These are phyloP conservation scores for Sarocladium kiliense DNA, from an alignment of 2,329 filamentous ascomycete genomes.

Conservation along the genomic window DNA sequence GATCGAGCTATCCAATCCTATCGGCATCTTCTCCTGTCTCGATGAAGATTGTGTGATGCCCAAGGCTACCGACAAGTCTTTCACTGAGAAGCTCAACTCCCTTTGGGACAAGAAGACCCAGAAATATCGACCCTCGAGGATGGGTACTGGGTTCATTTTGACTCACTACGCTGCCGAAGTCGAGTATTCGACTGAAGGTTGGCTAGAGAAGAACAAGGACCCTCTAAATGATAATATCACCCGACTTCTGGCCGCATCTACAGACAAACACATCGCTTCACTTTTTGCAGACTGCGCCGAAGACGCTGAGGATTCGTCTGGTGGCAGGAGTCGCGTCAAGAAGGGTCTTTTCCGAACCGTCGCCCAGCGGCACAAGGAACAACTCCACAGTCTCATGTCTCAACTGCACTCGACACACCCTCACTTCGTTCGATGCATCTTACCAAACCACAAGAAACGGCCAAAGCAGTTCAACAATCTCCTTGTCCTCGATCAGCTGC, in stretches of 20 bases:
- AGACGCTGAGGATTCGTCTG: conserved; percentile 64
- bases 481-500: conserved; percentile 93
- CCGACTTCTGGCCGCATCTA: conserved; percentile 75
- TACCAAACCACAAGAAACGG: conserved; percentile 96
- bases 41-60: conserved; percentile 99
- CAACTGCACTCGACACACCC: conserved; percentile 95
- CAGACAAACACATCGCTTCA: conserved; percentile 74
- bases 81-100: conserved; percentile 95
- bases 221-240: conserved; percentile 97
- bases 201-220: conserved; percentile 99
- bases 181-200: conserved; percentile 90
- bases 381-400: conserved; percentile 91
- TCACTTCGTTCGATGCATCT: conserved; percentile 95
- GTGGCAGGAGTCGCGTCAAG: conserved; percentile 77
- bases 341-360: conserved; percentile 96
- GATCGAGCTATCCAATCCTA: conserved; percentile 92
- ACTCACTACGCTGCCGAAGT: conserved; percentile 98
- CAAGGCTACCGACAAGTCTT: conserved; percentile 93
- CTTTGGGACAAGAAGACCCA: conserved; percentile 94
- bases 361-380: conserved; percentile 95
- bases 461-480: conserved; percentile 89
- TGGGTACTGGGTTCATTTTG: conserved; percentile 88
- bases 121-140: conserved; percentile 84
- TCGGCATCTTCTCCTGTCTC: conserved; percentile 96
- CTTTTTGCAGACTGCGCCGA: conserved; percentile 89